Evolutionary conservation across 1,284 basidiomycete genomes (phyloP), one percentile per base, ranked within the genome.

Genomic region (Austroboletus olivaceoglutinosus): DNA sequence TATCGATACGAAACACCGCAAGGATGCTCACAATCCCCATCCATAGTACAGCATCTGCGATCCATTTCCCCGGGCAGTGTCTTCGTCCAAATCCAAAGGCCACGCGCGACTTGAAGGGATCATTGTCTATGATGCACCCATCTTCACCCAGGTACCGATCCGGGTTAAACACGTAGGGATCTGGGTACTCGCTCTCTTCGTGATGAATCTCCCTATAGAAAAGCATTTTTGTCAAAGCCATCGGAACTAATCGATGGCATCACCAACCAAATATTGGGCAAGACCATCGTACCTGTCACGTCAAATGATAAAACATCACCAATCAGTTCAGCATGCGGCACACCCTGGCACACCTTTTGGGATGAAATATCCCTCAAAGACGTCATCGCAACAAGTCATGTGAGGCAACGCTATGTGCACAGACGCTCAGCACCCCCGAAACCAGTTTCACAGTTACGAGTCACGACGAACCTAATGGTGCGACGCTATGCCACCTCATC

Each of bases 21-120:
- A 72, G 48, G 30, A 71, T 60, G n/a, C 61, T 58, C 38, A 61
- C 68, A 2, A 67, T 60, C 1, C 61, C 66, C 45, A 66, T 69
- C 63, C 69, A 72, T 11, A 72, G 25, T 8, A 68, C 36, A 10
- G 65, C 59, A 34, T 70, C 69, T 12, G 67, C 68, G 19, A 72
- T 58, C 55, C 58, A 64, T 45, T 69, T 63, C 2, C 68, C 68
- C 25, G 69, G 64, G 41, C 69, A 70, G 45, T 70, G 63, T 45
- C 70, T 60, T 40, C 64, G 62, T 41, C 64, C 64, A 30, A 70
- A 70, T 23, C 65, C 65, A 56, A 70, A 67, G 4, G 61, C 67
- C 12, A 55, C 55, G 19, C 57, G 67, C 25, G 58, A 61, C 8
- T 34, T 52, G 55, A 69, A 60, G 1, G 68, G 60, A 34, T 67